Conservation (phyloP, 768 basidiomycete species). For the Saitozyma podzolica region DNA sequence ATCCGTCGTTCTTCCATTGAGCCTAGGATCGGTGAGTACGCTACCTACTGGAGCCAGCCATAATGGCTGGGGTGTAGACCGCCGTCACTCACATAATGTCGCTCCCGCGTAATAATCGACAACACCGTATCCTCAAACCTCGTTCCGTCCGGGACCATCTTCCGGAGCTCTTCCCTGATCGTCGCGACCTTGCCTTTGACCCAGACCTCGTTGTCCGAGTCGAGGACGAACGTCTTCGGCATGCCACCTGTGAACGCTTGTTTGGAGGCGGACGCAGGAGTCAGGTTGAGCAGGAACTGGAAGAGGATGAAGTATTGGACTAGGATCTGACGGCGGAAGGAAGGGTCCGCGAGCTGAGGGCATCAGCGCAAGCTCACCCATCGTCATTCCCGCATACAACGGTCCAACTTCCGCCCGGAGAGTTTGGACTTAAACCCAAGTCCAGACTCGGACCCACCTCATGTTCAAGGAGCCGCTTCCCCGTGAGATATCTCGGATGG, state of each 20-base stretch:
- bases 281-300: conserved; percentile 46
- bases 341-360: conserved; percentile 37
- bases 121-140: conserved; percentile 42
- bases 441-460: conserved; percentile 23
- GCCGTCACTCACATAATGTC: conserved; percentile 35
- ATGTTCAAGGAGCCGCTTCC: conserved; percentile 37
- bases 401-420: too few species aligned
- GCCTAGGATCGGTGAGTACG: conserved; percentile 20
- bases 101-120: conserved; percentile 36
- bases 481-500: conserved; percentile 44
- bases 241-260: conserved; percentile 48
- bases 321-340: conserved; percentile 46
- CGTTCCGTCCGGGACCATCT: conserved; percentile 34
- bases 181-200: conserved; percentile 24
- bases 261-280: conserved; percentile 35
- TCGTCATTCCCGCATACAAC: not conserved
- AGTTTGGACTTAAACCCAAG: too few species aligned
- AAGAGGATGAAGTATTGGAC: conserved; percentile 49
- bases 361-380: not conserved
- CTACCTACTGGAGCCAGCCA: not conserved
- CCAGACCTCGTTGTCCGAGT: conserved; percentile 38
- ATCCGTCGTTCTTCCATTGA: conserved; percentile 47
- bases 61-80: not conserved
- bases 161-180: conserved; percentile 38
- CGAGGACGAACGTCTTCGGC: conserved; percentile 42